Base-by-base conservation (phyloP, 2,329 filamentous ascomycete species). In the Pseudomassariella vexata region DNA sequence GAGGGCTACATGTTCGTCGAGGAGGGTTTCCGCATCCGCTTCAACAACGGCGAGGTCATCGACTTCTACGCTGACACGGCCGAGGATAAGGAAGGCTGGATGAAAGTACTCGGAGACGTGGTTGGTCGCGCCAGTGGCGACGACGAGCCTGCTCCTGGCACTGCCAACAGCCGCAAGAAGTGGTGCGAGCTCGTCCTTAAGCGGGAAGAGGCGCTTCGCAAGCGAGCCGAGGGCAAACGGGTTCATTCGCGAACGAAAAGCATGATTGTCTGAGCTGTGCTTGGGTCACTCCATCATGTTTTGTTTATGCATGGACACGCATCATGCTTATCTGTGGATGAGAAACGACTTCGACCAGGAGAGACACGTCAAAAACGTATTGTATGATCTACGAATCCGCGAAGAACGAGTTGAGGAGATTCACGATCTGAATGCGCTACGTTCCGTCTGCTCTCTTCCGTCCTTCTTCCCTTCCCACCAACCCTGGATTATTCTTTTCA, bases 1-100 rank as follows among this genome's bases (percentile, higher is more conserved):
- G 92, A 98, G 56, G 92, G 92, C 24, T 98, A 98, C 68, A 95
- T 95, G 85, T 98, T 98, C 57, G 90, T 98, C 32, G 92, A 98
- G 59, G 92, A 98, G 57, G 92, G 92, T 3, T 98, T 98, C 81
- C 86, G 92, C 24, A 94, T 98, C 56, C 87, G 90, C 36, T 98
- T 98, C 62, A 94, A 86, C 56, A 98, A 98, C 52, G 92, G 92
- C 40, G 92, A 98, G 63, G 80, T 95, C 42, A 98, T 98, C 54
- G 90, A 96, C 66, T 96, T 96, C 57, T 96, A 98, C 54, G 92
- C 90, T 52, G 90, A 96, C 59, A 89, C 79, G 19, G 76, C 81
- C 2, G 76, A 76, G 23, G 83, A 92, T 53, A 98, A 96, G 63
- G 86, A 95, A 27, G 83, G 79, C 34, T 98, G 92, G 92, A 92